A percentile compares a stretch with the other conserved stretches of the same genome.
Evolutionary conservation across 2,329 filamentous ascomycete species (phyloP).

Genomic region (Leptographium procerum): DNA sequence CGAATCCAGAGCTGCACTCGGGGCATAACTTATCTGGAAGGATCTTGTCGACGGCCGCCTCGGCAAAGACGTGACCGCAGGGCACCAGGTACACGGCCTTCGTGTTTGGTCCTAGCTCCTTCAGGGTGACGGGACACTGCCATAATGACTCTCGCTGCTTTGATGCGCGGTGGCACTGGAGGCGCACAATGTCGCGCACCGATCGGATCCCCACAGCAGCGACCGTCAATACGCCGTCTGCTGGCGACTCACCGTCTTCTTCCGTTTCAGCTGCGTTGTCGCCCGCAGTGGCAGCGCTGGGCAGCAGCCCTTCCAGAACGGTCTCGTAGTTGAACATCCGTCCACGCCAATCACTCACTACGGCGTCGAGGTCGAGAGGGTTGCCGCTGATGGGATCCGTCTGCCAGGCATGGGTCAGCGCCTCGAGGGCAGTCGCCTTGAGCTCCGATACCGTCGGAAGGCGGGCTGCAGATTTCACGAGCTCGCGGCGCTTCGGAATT

Average conservation of each 20-base stretch:
- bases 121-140: conserved; percentile 80
- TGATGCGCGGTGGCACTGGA: conserved; percentile 50
- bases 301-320: conserved; percentile 52
- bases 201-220: conserved; percentile 56
- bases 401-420: conserved; percentile 75
- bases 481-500: conserved; percentile 89
- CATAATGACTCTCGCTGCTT: conserved; percentile 34
- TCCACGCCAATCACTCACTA: conserved; percentile 76
- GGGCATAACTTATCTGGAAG: conserved; percentile 44
- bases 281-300: neutral
- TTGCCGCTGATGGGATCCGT: conserved; percentile 79
- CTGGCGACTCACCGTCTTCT: conserved; percentile 27
- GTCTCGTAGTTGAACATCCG: conserved; percentile 92
- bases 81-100: conserved; percentile 85
- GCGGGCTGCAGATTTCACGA: conserved; percentile 86
- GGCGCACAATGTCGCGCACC: conserved; percentile 74
- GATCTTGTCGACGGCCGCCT: conserved; percentile 75
- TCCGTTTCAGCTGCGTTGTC: neutral
- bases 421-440: conserved; percentile 79
- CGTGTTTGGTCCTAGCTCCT: conserved; percentile 66
- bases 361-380: conserved; percentile 54
- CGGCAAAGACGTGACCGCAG: conserved; percentile 89
- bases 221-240: conserved; percentile 25
- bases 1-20: conserved; percentile 67
- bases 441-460: conserved; percentile 72